Conservation (phyloP, 345 rosid species). For the Kernera saxatilis region DNA sequence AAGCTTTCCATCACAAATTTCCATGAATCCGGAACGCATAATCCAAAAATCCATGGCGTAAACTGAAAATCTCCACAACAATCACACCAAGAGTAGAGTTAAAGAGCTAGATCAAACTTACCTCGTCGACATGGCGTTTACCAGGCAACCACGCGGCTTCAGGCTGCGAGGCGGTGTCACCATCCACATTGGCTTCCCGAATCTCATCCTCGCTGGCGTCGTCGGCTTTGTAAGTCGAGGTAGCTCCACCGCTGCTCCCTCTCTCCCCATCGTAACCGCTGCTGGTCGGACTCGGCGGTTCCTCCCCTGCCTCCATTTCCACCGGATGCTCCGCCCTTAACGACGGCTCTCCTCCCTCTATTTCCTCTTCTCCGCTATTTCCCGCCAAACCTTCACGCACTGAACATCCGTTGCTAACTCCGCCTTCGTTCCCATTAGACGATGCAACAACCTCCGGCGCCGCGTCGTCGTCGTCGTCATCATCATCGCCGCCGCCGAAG, state of each 20-base stretch:
- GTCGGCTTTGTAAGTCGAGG: slow-evolving; percentile 36
- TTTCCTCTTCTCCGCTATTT: slow-evolving; percentile 24
- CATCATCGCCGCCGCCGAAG: background rate
- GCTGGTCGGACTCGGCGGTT: slow-evolving; percentile 71
- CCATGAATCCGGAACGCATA: background rate
- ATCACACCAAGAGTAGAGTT: background rate
- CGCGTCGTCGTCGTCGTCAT: slow-evolving; percentile 1
- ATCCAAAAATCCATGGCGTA: background rate
- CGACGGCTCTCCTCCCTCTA: slow-evolving; percentile 27
- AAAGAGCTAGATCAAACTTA: slow-evolving; percentile 7
- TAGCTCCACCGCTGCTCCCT: slow-evolving; percentile 72
- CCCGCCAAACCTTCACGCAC: slow-evolving; percentile 2
- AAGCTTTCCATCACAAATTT: background rate
- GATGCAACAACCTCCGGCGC: slow-evolving; percentile 23
- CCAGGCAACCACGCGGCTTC: slow-evolving; percentile 63
- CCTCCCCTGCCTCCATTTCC: slow-evolving; percentile 54
- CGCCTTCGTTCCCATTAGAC: slow-evolving; percentile 23
- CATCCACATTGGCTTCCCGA: slow-evolving; percentile 41
- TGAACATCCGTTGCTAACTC: slow-evolving; percentile 16
- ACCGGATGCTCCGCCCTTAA: slow-evolving; percentile 45
- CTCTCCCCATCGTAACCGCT: slow-evolving; percentile 95
- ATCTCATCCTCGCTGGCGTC: slow-evolving; percentile 60
- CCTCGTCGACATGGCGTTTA: slow-evolving; percentile 89
- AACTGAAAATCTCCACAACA: background rate
- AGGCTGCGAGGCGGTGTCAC: slow-evolving; percentile 40